Evolutionary conservation across 371 early-diverging fungal genomes (phyloP), one percentile per base, ranked within the genome.

Genomic region (Rhizopus stolonifer): DNA sequence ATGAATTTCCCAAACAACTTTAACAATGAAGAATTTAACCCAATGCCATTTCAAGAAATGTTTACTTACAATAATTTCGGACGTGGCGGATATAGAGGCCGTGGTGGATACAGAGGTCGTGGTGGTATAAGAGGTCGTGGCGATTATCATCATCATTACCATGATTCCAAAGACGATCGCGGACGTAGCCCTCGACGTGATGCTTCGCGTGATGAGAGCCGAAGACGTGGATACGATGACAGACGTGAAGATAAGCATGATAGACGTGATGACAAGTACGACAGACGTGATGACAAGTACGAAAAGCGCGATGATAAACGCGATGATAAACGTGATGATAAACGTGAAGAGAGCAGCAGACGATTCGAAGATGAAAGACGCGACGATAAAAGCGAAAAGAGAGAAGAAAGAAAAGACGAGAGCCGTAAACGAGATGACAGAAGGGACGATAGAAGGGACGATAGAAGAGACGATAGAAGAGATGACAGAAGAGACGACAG

Each of bases 1-100:
- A 42, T 42, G 42, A 42, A 42, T 21, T 42, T 42, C 6, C 42
- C 42, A 2, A 38, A 38, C 17, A 38, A 11, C 6, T 26, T 45
- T 38, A 49, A 51, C 36, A 47, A 50, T 33, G 36, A 55, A 10
- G 32, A 40, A 15, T 11, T 24, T 15, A 26, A 50, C 17, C 29
- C 43, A 11, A 49, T 54, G 59, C 49, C 51, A 14, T 32, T 68
- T n/a, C 70, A 59, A 23, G 75, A 74, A 1, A 61, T 70, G 58
- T 69, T 71, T 58, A 54, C 56, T 23, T 51, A 54, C 11, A 65
- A 61, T 29, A 10, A 4, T 29, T 53, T 43, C 38, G 44, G 54
- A 14, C 55, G 70, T 3, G 70, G 70, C 25, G 65, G 65, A 23
- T 69, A 64, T 32, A 45, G 70, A 7, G 65, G 73, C 15, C 22